Evolutionary conservation across 805 yeast species (phyloP).

Genomic region (Suhomyces sp.): DNA sequence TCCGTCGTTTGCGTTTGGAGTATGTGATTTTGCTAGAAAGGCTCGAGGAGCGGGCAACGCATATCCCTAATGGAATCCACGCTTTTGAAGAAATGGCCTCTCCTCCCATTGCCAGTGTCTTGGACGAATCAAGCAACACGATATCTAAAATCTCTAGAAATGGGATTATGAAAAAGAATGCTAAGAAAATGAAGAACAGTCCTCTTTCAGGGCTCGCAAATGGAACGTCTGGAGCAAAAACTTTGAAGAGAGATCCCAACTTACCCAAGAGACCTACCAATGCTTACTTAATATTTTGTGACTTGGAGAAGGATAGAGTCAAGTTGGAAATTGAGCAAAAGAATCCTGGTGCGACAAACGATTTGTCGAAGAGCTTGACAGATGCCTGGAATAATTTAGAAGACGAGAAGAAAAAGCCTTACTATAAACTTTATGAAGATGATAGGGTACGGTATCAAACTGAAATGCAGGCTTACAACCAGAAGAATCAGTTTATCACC

Average conservation of each 20-base stretch:
- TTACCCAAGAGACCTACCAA: constrained; percentile 88
- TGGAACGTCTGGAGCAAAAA: constrained; percentile 16
- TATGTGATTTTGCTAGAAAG: constrained; percentile 78
- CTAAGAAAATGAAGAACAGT: constrained; percentile 19
- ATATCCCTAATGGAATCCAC: constrained; percentile 24
- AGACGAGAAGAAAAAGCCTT: constrained; percentile 70
- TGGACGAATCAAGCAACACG: constrained; percentile 29
- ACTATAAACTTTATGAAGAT: constrained; percentile 70
- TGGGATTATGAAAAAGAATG: constrained; percentile 17
- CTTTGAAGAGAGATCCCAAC: constrained; percentile 67
- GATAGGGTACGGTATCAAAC: constrained; percentile 73
- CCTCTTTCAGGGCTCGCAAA: constrained; percentile 27
- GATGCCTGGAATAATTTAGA: constrained; percentile 81
- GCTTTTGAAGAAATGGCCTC: constrained; percentile 37
- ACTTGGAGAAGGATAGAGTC: constrained; percentile 73
- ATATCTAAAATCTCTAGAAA: constrained; percentile 16
- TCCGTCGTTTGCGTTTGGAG: constrained; percentile 78
- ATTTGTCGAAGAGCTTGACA: constrained; percentile 74
- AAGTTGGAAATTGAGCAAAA: constrained; percentile 55
- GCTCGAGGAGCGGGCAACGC: constrained; percentile 57
- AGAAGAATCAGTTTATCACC: constrained; percentile 19
- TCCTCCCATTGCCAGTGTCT: constrained; percentile 39
- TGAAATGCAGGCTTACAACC: constrained; percentile 62
- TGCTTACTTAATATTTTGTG: constrained; percentile 86
- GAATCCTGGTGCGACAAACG: constrained; percentile 51